A percentile compares a stretch with the other conserved stretches of the same genome.
Conservation (phyloP, 805 yeast genomes). For the Candida boleticola region DNA sequence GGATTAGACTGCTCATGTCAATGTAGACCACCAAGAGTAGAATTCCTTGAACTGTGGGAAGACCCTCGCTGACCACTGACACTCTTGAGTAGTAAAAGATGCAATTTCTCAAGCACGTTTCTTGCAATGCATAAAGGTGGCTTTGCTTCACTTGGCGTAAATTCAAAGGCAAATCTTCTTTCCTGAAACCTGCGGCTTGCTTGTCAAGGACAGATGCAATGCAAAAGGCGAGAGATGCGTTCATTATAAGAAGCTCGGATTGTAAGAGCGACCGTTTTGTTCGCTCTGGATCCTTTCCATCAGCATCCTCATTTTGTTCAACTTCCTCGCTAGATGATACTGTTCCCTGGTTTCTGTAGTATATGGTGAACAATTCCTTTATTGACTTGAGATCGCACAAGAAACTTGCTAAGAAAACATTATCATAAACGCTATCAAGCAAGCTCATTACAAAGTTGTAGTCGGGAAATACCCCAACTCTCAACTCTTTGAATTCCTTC, state of each 20-base stretch:
- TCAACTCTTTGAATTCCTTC: background rate
- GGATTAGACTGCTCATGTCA: slow-evolving; percentile 26
- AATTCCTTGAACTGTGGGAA: slow-evolving; percentile 50
- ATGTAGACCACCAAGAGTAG: slow-evolving; percentile 44
- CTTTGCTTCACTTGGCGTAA: background rate
- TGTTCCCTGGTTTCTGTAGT: slow-evolving; percentile 13
- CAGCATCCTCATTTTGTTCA: background rate
- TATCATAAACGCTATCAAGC: slow-evolving; percentile 23
- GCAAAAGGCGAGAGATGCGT: slow-evolving; percentile 24
- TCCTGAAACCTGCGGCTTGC: slow-evolving; percentile 1
- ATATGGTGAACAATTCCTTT: slow-evolving; percentile 20
- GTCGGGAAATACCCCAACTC: slow-evolving; percentile 17
- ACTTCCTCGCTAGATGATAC: background rate
- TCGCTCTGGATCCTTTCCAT: background rate
- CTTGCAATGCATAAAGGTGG: slow-evolving; percentile 12
- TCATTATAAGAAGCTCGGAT: slow-evolving; percentile 36
- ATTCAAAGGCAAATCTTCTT: background rate
- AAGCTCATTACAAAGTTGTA: slow-evolving; percentile 22
- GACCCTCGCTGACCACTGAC: slow-evolving; percentile 49
- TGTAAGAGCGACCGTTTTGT: background rate
- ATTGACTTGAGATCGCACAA: slow-evolving; percentile 17
- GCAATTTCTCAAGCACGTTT: slow-evolving; percentile 16
- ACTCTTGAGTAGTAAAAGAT: slow-evolving; percentile 54
- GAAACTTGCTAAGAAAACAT: slow-evolving; percentile 18
- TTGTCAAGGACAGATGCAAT: slow-evolving; percentile 21